Evolutionary conservation across 768 basidiomycete species (phyloP).

Genomic region (Tremella mesenterica): DNA sequence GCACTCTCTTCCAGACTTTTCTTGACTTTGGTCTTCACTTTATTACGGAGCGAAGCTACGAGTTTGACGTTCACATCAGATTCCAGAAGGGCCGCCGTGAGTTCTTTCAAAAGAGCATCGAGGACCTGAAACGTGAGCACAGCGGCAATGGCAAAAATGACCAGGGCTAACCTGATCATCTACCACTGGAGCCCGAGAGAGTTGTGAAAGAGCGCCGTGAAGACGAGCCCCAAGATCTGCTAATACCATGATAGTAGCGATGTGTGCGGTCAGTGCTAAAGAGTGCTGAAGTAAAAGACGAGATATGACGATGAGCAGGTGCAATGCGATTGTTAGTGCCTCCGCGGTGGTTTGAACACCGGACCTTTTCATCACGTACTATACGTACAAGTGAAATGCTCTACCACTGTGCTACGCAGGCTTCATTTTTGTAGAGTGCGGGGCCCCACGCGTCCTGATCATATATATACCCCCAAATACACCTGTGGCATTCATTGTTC

Average conservation of each 20-base stretch:
- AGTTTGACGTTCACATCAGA: conserved; percentile 98
- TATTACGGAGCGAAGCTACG: conserved; percentile 72
- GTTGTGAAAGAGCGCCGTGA: conserved; percentile 83
- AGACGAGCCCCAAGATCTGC: conserved; percentile 89
- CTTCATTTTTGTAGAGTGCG: no score
- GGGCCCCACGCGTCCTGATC: no score
- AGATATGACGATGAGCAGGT: no score
- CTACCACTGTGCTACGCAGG: no score
- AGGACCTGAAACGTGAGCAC: conserved; percentile 57
- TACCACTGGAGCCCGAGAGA: conserved; percentile 73
- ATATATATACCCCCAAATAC: no score
- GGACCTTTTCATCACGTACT: no score
- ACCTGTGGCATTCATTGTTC: no score
- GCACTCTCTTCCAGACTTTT: conserved; percentile 52
- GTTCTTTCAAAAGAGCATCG: conserved; percentile 88
- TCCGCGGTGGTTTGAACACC: no score
- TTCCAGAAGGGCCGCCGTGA: conserved; percentile 85
- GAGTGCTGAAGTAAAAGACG: no score
- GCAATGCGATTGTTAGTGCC: no score
- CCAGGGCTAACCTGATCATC: conserved; percentile 70
- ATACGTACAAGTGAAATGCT: no score
- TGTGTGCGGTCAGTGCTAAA: no score
- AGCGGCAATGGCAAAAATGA: background rate
- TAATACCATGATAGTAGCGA: conserved; percentile 67
- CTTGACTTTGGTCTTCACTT: conserved; percentile 72